Conservation (phyloP, 2,329 filamentous ascomycete species). For the Beauveria sp. region DNA sequence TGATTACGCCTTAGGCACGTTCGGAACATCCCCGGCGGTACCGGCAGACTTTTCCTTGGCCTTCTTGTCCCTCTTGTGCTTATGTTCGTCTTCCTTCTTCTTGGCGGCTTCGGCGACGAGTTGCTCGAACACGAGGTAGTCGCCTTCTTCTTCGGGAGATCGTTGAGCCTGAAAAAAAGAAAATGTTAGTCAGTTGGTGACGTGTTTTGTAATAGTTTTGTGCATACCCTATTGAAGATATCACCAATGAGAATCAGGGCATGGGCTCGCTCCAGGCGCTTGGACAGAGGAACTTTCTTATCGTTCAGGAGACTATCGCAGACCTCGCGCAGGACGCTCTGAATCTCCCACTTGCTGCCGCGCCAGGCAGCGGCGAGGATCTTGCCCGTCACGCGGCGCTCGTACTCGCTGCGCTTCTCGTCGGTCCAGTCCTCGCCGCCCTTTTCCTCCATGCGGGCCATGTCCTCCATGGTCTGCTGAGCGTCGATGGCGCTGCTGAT, state of each 20-base stretch:
- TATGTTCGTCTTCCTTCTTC: slow-evolving; percentile 82
- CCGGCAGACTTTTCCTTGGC: slow-evolving; percentile 28
- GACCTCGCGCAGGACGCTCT: slow-evolving; percentile 88
- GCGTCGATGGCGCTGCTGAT: slow-evolving; percentile 94
- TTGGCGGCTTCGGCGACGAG: slow-evolving; percentile 92
- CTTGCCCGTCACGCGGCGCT: slow-evolving; percentile 93
- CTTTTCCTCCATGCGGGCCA: slow-evolving; percentile 91
- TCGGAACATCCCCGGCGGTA: slow-evolving; percentile 18
- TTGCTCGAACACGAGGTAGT: slow-evolving; percentile 98
- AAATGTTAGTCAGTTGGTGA: not conserved
- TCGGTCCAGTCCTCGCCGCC: slow-evolving; percentile 98
- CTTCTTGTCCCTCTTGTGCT: slow-evolving; percentile 49
- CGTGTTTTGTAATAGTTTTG: not conserved
- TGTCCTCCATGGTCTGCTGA: slow-evolving; percentile 97
- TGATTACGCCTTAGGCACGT: slow-evolving; percentile 14
- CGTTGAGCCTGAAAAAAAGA: slow-evolving; percentile 59
- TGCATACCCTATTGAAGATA: slow-evolving; percentile 73
- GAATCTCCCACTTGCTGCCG: slow-evolving; percentile 95
- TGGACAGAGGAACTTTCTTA: slow-evolving; percentile 69
- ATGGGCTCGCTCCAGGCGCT: slow-evolving; percentile 85
- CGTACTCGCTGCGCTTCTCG: slow-evolving; percentile 91
- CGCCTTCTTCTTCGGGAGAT: slow-evolving; percentile 91
- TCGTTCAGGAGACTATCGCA: slow-evolving; percentile 81
- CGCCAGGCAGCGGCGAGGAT: slow-evolving; percentile 95
- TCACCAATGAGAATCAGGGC: slow-evolving; percentile 84